Conservation (phyloP, 139 green algal species). For the Eudorina sp. region DNA sequence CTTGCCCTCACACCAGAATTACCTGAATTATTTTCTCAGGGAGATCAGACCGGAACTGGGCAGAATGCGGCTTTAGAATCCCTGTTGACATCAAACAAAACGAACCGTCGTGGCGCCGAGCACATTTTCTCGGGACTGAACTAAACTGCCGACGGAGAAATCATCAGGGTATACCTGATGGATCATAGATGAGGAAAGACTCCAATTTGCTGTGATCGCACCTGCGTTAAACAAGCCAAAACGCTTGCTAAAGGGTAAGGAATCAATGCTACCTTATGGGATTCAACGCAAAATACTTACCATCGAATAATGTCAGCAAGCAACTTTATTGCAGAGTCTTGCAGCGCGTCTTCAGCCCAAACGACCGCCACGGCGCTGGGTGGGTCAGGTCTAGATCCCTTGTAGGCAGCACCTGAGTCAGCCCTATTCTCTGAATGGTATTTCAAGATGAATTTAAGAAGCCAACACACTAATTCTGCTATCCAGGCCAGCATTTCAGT, state of each 20-base stretch:
- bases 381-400: background rate
- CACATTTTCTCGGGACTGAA: too few species aligned
- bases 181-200: conserved; percentile 23
- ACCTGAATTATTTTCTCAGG: conserved; percentile 13
- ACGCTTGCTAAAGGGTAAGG: background rate
- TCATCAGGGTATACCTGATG: conserved; percentile 14
- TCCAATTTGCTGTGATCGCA: conserved; percentile 4
- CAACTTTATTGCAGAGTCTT: background rate
- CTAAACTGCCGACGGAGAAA: too few species aligned
- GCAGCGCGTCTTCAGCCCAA: background rate
- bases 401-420: background rate
- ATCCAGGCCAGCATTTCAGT: too few species aligned
- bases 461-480: too few species aligned
- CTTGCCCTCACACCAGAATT: too few species aligned
- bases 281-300: background rate
- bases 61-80: background rate
- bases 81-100: background rate
- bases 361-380: conserved; percentile 26
- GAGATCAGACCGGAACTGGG: background rate
- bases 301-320: conserved; percentile 25
- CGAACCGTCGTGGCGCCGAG: background rate
- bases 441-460: too few species aligned
- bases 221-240: background rate
- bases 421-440: too few species aligned
- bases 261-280: background rate